These are phyloP conservation scores for Rhodotorula babjevae DNA, from an alignment of 768 basidiomycete genomes.

Conservation along the genomic window DNA sequence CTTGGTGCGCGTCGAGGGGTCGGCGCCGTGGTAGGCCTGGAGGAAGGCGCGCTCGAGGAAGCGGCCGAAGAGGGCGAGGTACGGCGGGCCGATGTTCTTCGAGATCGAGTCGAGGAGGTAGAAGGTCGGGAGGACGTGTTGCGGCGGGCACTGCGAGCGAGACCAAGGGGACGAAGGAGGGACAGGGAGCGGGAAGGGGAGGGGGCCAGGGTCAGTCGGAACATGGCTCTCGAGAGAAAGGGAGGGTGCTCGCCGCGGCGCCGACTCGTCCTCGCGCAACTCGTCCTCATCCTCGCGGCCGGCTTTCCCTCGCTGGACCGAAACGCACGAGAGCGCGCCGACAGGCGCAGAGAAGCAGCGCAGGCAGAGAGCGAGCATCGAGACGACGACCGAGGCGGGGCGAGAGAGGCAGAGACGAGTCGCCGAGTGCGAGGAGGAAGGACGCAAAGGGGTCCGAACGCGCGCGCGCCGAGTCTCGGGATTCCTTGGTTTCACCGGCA, in stretches of 20 bases:
- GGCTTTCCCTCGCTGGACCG: too few species aligned
- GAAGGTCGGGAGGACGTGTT: conserved; percentile 86
- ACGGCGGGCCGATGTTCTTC: conserved; percentile 91
- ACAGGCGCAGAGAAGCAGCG: background rate
- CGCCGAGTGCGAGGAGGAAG: background rate
- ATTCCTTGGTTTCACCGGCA: too few species aligned
- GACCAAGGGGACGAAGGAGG: background rate
- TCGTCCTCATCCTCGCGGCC: too few species aligned
- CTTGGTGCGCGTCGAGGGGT: conserved; percentile 55
- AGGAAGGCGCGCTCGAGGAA: conserved; percentile 80
- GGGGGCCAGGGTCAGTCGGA: background rate
- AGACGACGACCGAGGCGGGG: background rate
- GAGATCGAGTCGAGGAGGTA: conserved; percentile 95
- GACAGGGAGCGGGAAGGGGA: too few species aligned
- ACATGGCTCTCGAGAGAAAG: background rate
- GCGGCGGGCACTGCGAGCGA: conserved; percentile 67
- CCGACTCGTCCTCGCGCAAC: too few species aligned
- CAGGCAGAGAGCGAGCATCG: background rate
- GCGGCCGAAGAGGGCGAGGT: conserved; percentile 74
- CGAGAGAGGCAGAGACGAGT: background rate
- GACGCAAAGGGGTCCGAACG: background rate
- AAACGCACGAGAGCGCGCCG: too few species aligned
- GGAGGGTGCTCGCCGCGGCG: background rate
- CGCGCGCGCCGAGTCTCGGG: too few species aligned
- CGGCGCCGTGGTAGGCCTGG: conserved; percentile 75